These are phyloP conservation scores for Populus hybrid DNA, from an alignment of 441 rosid species.

Conservation along the genomic window DNA sequence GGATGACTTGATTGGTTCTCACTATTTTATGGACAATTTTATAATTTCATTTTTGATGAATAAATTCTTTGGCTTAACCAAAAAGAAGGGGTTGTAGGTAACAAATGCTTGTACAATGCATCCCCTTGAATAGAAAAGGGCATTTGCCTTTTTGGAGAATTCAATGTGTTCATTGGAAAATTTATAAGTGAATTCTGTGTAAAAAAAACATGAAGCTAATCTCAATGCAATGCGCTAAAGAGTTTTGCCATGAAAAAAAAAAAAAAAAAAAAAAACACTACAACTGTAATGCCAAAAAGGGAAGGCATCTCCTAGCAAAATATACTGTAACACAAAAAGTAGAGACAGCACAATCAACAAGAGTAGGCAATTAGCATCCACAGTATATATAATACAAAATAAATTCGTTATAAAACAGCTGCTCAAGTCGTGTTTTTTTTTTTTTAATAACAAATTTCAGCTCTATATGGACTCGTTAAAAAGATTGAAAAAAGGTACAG, in stretches of 20 bases:
- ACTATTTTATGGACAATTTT: no score
- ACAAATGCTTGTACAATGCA: background rate
- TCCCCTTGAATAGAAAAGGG: background rate
- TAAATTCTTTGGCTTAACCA: conserved; percentile 38
- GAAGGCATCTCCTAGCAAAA: background rate
- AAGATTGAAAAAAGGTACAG: no score
- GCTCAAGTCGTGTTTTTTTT: background rate
- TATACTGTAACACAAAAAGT: background rate
- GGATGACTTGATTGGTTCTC: no score
- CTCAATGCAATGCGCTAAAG: background rate
- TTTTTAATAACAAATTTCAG: no score
- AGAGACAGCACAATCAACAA: background rate
- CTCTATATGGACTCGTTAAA: background rate
- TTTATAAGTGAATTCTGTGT: background rate
- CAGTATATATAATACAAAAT: background rate
- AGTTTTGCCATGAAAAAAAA: background rate
- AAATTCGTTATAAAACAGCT: no score
- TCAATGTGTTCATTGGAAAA: background rate
- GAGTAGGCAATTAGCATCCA: no score
- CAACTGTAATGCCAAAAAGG: no score
- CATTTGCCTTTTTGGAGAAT: background rate
- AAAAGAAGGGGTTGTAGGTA: background rate
- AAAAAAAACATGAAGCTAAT: no score
- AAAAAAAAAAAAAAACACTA: no score
- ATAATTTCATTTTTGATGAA: conserved; percentile 51